phyloP scores from a whole-genome alignment of 352 stramenopile species.

The Phytophthora ohioensis region DNA sequence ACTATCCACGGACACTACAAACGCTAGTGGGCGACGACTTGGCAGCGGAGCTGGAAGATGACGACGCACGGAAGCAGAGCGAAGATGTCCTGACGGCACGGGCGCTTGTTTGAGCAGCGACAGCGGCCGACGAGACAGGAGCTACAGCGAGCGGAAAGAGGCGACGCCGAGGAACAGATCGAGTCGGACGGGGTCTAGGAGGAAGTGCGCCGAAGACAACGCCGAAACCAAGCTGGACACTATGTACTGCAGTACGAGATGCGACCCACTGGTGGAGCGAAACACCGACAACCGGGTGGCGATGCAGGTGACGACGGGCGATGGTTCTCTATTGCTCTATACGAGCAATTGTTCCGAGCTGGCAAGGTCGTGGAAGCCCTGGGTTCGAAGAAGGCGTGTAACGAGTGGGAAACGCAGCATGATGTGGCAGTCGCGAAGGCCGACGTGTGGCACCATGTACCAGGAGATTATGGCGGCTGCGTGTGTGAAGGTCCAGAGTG shows the following conservation, averaged over 20 bases:
- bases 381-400: constrained; percentile 12
- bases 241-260: too few species aligned
- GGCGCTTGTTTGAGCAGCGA: background rate
- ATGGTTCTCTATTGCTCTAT: background rate
- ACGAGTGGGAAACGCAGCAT: background rate
- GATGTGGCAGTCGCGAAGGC: too few species aligned
- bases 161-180: too few species aligned
- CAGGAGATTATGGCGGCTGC: too few species aligned
- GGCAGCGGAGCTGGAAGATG: constrained; percentile 1
- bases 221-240: too few species aligned
- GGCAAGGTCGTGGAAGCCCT: constrained; percentile 13
- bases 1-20: background rate
- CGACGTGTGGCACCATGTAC: too few species aligned
- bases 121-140: background rate
- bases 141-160: background rate
- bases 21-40: background rate
- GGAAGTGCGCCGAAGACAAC: too few species aligned
- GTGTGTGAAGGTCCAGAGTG: too few species aligned
- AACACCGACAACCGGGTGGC: background rate
- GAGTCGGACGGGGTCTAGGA: too few species aligned
- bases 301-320: background rate
- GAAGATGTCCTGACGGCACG: background rate
- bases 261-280: too few species aligned
- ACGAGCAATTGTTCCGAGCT: background rate
- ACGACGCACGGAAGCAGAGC: background rate